phyloP scores from a whole-genome alignment of 2,329 filamentous ascomycete species.

The Paraconiothyrium brasiliense region DNA sequence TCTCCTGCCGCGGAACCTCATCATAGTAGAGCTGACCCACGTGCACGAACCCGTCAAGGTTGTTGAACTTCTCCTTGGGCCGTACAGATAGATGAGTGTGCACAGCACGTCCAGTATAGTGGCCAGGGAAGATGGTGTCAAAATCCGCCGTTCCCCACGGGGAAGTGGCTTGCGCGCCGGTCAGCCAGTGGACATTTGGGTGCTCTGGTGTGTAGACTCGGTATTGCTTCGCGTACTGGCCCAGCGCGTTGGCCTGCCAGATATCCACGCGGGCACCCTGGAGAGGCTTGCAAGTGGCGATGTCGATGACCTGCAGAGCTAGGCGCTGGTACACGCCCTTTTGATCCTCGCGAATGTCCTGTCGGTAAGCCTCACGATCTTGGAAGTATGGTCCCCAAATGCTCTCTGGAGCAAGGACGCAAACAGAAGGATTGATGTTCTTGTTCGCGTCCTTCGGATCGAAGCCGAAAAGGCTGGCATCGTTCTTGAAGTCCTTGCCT shows the following conservation, averaged over 20 bases:
- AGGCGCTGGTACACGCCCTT: slow-evolving; percentile 57
- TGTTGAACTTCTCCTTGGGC: slow-evolving; percentile 4
- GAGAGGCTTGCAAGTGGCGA: slow-evolving; percentile 59
- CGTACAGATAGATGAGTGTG: slow-evolving; percentile 44
- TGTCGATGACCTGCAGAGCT: slow-evolving; percentile 61
- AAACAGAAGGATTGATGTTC: slow-evolving; percentile 11
- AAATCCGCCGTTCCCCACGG: slow-evolving; percentile 57
- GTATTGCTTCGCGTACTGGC: slow-evolving; percentile 19
- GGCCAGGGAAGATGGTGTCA: slow-evolving; percentile 57
- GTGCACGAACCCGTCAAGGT: slow-evolving; percentile 32
- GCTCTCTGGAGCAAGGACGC: slow-evolving; percentile 29
- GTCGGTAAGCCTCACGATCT: slow-evolving; percentile 58
- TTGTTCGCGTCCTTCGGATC: slow-evolving; percentile 1
- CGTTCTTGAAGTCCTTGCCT: slow-evolving; percentile 2
- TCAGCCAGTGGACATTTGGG: slow-evolving; percentile 38
- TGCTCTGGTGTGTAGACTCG: not conserved
- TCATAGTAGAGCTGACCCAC: slow-evolving; percentile 51
- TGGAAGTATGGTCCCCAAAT: slow-evolving; percentile 47
- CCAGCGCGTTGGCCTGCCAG: slow-evolving; percentile 55
- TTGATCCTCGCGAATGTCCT: slow-evolving; percentile 58
- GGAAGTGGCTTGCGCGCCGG: slow-evolving; percentile 56
- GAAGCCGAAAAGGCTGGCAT: slow-evolving; percentile 10
- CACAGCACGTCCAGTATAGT: slow-evolving; percentile 31
- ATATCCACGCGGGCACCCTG: slow-evolving; percentile 58
- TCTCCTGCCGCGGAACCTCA: slow-evolving; percentile 39